Base-by-base conservation (phyloP, 116 monocot species). In the Cymodocea nodosa region DNA sequence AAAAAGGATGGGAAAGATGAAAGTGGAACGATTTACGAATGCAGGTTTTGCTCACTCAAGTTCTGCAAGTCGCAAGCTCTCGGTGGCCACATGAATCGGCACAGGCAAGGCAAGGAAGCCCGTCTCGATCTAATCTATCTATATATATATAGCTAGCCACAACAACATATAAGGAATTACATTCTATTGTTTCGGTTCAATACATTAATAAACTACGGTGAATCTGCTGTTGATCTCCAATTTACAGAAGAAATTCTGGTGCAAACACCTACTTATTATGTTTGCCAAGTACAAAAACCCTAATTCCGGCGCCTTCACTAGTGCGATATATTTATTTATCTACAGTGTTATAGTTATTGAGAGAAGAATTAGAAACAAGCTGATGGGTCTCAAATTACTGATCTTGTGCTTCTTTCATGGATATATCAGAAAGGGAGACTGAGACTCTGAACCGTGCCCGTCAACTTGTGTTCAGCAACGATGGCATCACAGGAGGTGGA, bases 41-140 rank as follows among this genome's bases (percentile, higher is more conserved):
- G 98, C 54, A 67, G 98, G 53, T 98, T 98, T 65, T 98, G 98
- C 77, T 86, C 98, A 13, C 84, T 98, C 37, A 98, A 89, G 75
- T 98, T 98, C 78, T 86, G 89, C 79, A 98, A 98, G 50, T 98
- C 98, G 48, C 98, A 98, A 69, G 98, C 98, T 40, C 76, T 98
- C n/a, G 98, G 98, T 4, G 98, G 98, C 17, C 98, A 98, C 72
- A 98, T 98, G 98, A 98, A 98, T 68, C 74, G 98, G 15, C 98
- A 98, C 69, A 80, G 98, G 18, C 98, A 98, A 92, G 98, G 98
- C 62, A 82, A 72, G 75, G 59, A 7, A 60, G 10, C 4, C 39
- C 4, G 9, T 39, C 39, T 39, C 39, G n/a, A n/a, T n/a, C n/a
- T n/a, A n/a, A n/a, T n/a, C n/a, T n/a, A n/a, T n/a, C n/a, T n/a